These are phyloP conservation scores for Cornus kousa DNA, from an alignment of 148 eudicot genomes.

Conservation along the genomic window DNA sequence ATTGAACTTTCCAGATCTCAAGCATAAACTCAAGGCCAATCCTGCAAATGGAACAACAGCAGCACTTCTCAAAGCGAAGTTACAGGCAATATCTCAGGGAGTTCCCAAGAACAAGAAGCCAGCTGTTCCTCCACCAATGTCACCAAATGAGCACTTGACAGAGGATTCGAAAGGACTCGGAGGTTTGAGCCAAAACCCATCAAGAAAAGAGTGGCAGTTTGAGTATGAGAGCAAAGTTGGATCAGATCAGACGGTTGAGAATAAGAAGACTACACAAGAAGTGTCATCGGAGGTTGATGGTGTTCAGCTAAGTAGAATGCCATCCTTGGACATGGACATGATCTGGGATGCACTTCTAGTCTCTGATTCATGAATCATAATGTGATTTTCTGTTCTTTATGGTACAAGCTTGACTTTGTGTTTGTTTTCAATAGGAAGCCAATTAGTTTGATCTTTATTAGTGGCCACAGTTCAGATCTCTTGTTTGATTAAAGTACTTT, in stretches of 20 bases:
- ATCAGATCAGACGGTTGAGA: conserved; percentile 23
- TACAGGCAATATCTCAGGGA: conserved; percentile 52
- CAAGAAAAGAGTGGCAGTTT: conserved; percentile 32
- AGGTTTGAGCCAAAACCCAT: neutral
- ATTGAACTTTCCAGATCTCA: conserved; percentile 78
- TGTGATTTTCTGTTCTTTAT: neutral
- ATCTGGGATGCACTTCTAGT: conserved; percentile 88
- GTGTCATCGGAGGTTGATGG: conserved; percentile 39
- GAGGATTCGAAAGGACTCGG: neutral
- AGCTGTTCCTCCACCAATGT: conserved; percentile 6
- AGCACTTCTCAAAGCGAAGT: conserved; percentile 75
- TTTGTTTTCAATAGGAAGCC: neutral
- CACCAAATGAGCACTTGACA: conserved; percentile 7
- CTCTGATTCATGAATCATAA: conserved; percentile 43
- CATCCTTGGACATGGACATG: conserved; percentile 93
- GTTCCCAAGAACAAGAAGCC: conserved; percentile 21
- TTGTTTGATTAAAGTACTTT: neutral
- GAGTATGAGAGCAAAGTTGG: conserved; percentile 24
- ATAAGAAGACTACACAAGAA: conserved; percentile 23
- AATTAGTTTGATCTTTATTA: neutral
- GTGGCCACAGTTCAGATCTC: neutral
- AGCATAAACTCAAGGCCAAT: conserved; percentile 60
- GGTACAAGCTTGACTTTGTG: neutral
- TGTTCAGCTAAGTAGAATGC: conserved; percentile 88
- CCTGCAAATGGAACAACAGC: conserved; percentile 51